Base-by-base conservation (phyloP, 1,284 basidiomycete species). In the Limonomyces culmigenus region DNA sequence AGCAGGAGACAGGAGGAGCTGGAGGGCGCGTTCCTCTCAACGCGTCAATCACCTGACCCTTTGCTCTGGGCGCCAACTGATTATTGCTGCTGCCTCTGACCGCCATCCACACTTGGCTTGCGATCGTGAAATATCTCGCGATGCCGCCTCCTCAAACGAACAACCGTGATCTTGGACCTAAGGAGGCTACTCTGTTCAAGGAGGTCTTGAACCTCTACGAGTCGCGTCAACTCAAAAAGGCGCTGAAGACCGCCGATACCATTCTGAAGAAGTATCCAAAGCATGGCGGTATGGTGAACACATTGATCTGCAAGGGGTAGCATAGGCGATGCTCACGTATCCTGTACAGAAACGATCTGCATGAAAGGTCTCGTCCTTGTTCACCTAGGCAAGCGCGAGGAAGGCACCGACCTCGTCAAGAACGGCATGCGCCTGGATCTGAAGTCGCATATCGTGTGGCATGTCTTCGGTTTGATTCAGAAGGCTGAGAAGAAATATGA, bases 401-500 rank as follows among this genome's bases (percentile, higher is more conserved):
- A 87, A 42, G 91, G 89, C 14, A 63, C 86, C 40, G 78, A 81
- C 21, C 66, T 93, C 41, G 87, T 95, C 40, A 84, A 84, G 59
- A 76, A 85, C 43, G 95, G 89, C 33, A 70, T 95, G 43, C 74
- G 78, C 40, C 70, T 83, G 42, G 91, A 97, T 59, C 64, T 93
- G 41, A 86, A 76, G 25, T 91, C 85, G 17, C 93, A 98, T 53
- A 96, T 99, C 50, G 84, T 81, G 50, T 98, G 95, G 93, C 95
- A 99, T 54, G 92, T 98, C 41, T 85, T 91, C 49, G 95, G 91
- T 32, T 76, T 96, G 48, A 74, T 93, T 21, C 83, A 89, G 52
- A 87, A 91, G 55, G 80, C 78, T 31, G 85, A 92, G 54, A 86
- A 79, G 55, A 88, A 91, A 50, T 92, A 89, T 46, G 79, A 84